Base-by-base conservation (phyloP, 83 land plant species). In the Larix sibirica region DNA sequence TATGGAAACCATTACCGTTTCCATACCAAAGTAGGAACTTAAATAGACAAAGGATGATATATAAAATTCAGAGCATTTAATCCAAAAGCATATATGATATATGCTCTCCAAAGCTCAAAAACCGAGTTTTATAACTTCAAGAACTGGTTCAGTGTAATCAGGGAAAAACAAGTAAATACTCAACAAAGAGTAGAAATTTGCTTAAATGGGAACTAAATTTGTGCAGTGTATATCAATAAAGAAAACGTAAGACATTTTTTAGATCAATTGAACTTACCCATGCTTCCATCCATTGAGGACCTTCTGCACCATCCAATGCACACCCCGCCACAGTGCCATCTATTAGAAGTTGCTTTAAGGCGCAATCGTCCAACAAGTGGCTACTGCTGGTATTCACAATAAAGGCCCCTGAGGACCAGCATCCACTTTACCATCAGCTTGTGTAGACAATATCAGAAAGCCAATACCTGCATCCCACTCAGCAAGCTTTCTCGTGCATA, bases 231-330 rank as follows among this genome's bases (percentile, higher is more conserved):
- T 18, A 3, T 36, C 80, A 78, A 20, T n/a, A 78, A 78, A 60
- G 36, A 40, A 62, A 21, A 76, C 0, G 73, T 26, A 74, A 87
- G 62, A 38, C 84, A 77, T 79, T 80, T 66, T 81, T 79, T 81
- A 75, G 80, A 62, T 33, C 26, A 78, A 85, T 47, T 85, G 65
- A 80, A 64, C 95, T 86, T 98, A 98, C 99, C 99, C 99, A 98
- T 82, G 99, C 99, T 93, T 98, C 99, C 94, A 98, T 92, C 99
- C 99, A 98, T 83, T 96, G 99, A 74, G 99, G 99, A 68, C 99
- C 99, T 89, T 98, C 99, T 12, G 96, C 97, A 80, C 99, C 99
- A 91, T 98, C 99, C 85, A 98, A 84, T 21, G 99, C 99, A 89
- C 99, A 98, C 18, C 99, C 99, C 84, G 98, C 96, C 83, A 98